Percentiles rank a stretch among this genome's conserved stretches.
These are phyloP conservation scores for Claviceps sp. DNA, from an alignment of 2,329 filamentous ascomycete genomes.

Conservation along the genomic window DNA sequence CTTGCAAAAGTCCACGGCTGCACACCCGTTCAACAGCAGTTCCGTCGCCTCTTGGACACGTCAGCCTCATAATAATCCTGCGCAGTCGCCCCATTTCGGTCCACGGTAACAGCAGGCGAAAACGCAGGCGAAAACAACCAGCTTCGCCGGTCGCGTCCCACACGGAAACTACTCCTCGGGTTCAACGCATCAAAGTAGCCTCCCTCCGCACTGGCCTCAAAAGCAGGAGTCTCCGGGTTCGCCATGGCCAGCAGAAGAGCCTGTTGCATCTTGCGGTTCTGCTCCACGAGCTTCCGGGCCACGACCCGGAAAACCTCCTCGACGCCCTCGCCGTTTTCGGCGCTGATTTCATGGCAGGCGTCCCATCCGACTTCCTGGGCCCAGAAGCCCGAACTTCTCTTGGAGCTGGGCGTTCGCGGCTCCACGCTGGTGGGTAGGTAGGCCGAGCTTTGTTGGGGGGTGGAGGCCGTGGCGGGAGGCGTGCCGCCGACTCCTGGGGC, in stretches of 20 bases:
- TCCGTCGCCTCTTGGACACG: slow-evolving; percentile 12
- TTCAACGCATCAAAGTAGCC: slow-evolving; percentile 39
- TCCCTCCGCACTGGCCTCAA: slow-evolving; percentile 29
- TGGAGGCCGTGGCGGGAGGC: slow-evolving; percentile 48
- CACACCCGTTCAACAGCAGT: slow-evolving; percentile 16
- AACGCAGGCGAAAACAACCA: slow-evolving; percentile 45
- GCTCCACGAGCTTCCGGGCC: slow-evolving; percentile 48
- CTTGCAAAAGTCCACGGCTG: neutral
- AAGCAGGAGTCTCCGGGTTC: slow-evolving; percentile 34
- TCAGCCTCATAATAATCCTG: slow-evolving; percentile 12
- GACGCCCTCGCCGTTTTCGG: slow-evolving; percentile 86
- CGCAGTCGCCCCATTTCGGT: slow-evolving; percentile 23
- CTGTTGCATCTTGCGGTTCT: slow-evolving; percentile 50
- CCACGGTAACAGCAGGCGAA: slow-evolving; percentile 36
- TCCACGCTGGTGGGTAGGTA: slow-evolving; percentile 22
- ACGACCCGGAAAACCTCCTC: slow-evolving; percentile 83
- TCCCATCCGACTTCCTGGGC: slow-evolving; percentile 91
- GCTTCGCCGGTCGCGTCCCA: slow-evolving; percentile 43
- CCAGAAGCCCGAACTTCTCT: slow-evolving; percentile 69
- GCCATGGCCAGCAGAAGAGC: slow-evolving; percentile 42
- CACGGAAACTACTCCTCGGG: slow-evolving; percentile 37
- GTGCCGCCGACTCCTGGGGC: slow-evolving; percentile 56
- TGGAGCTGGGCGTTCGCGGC: slow-evolving; percentile 46
- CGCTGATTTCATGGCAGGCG: slow-evolving; percentile 91
- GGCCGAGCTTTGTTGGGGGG: slow-evolving; percentile 16